A percentile compares a stretch with the other conserved stretches of the same genome.
phyloP scores from a whole-genome alignment of 805 yeast species.

The Ogataea siamensis region DNA sequence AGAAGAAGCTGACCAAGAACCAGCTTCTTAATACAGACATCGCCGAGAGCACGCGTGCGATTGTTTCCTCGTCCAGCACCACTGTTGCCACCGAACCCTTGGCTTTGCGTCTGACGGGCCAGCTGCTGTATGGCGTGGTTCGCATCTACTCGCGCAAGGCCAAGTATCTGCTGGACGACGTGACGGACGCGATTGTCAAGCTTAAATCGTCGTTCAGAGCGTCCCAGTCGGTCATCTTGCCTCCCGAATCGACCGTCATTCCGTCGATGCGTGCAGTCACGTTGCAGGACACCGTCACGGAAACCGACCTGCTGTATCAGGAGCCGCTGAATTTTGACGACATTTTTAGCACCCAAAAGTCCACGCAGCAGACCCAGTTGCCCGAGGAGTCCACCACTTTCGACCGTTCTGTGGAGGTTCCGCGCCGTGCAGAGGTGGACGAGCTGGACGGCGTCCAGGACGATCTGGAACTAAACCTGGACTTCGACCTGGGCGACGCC shows the following conservation, averaged over 20 bases:
- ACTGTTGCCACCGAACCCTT: constrained; percentile 48
- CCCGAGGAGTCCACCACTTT: constrained; percentile 28
- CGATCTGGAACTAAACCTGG: constrained; percentile 33
- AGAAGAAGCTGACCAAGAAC: constrained; percentile 67
- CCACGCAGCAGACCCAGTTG: constrained; percentile 10
- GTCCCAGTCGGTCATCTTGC: constrained; percentile 51
- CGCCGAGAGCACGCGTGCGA: constrained; percentile 61
- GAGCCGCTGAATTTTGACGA: constrained; percentile 52
- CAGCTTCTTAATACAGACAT: constrained; percentile 74
- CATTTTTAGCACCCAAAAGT: constrained; percentile 21
- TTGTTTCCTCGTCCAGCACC: constrained; percentile 41
- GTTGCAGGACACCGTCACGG: constrained; percentile 76
- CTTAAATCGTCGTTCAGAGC: constrained; percentile 64
- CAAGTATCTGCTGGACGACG: constrained; percentile 78
- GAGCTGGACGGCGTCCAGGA: constrained; percentile 33
- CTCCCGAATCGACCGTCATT: constrained; percentile 59
- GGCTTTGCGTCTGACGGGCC: constrained; percentile 81
- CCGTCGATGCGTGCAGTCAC: constrained; percentile 58
- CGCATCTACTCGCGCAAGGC: constrained; percentile 85
- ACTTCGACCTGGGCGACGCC: constrained; percentile 32
- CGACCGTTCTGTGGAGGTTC: constrained; percentile 66
- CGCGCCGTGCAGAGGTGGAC: constrained; percentile 44
- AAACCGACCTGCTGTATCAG: constrained; percentile 66
- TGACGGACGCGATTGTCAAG: constrained; percentile 68
- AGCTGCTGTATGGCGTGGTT: constrained; percentile 80